phyloP scores from a whole-genome alignment of 2,329 filamentous ascomycete species.

The Sporothrix humicola region DNA sequence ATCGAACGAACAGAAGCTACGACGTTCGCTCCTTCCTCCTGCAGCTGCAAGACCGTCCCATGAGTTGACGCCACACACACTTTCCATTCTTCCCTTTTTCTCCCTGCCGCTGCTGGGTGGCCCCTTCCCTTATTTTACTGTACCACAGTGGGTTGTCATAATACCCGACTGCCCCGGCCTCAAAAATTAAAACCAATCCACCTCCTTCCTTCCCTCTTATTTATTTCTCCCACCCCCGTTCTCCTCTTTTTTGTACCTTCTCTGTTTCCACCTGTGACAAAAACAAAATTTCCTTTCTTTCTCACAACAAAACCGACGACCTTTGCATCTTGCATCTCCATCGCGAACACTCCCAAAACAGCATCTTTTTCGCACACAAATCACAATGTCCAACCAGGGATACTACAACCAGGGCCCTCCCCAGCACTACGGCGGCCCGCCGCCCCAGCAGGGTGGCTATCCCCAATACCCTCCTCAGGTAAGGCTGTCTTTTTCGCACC shows the following conservation, averaged over 20 bases:
- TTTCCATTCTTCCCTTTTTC: background rate
- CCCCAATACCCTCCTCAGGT: constrained; percentile 54
- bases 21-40: constrained; percentile 17
- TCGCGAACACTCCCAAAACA: background rate
- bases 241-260: constrained; percentile 12
- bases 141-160: constrained; percentile 2
- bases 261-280: background rate
- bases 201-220: background rate
- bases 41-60: background rate
- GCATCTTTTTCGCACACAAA: background rate
- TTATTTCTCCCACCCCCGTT: background rate
- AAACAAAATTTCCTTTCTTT: constrained; percentile 12
- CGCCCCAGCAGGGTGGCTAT: constrained; percentile 43
- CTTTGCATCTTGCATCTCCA: background rate
- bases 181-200: constrained; percentile 27
- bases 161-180: constrained; percentile 21
- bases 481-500: constrained; percentile 38
- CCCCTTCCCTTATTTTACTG: constrained; percentile 17
- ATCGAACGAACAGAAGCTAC: background rate
- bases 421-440: constrained; percentile 39
- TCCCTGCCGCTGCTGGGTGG: constrained; percentile 23
- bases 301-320: constrained; percentile 13
- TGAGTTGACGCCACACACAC: constrained; percentile 16
- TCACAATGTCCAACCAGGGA: constrained; percentile 46
- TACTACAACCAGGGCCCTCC: constrained; percentile 48